Base-by-base conservation (phyloP, 2,329 filamentous ascomycete genomes). In the Rachicladosporium sp. region DNA sequence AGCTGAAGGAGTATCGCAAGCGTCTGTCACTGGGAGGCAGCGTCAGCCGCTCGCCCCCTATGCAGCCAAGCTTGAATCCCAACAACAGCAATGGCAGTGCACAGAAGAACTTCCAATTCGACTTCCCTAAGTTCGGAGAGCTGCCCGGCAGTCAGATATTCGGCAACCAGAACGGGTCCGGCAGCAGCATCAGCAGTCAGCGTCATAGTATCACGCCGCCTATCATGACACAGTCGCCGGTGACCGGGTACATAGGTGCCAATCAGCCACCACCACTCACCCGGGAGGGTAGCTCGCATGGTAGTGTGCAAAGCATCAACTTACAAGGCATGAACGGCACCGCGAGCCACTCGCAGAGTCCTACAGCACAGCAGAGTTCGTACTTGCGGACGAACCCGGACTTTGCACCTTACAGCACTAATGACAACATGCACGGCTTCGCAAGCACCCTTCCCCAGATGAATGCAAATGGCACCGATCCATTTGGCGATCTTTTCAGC, bases 41-140 rank as follows among this genome's bases (percentile, higher is more conserved):
- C 43, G 67, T 69, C 33, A 60, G 55, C 42, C 61, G 64, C 11
- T 70, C 71, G n/a, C 67, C 70, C 9, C 62, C 70, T 31, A 58
- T 60, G 4, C 49, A 57, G 23, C 23, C 23, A 27, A 27, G 23
- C 7, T 27, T 27, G 23, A 27, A 27, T 8, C 42, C 59, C 60
- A 38, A 34, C 27, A 66, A 80, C 40, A 77, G 71, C 52, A 41
- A 32, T 29, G 34, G 30, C 21, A 32, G 29, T 10, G 33, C 21
- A n/a, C 35, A 38, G 31, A 41, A 82, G 36, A 50, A 55, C 57
- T 96, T 96, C 57, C 80, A 89, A 50, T 96, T 98, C 51, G 89
- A 96, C 50, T 96, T 96, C 48, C 89, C 91, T 48, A 88, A 83
- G 57, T 96, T 98, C 54, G 91, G 91, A 35, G 73, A 78, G 43